Base-by-base conservation (phyloP, 2,329 filamentous ascomycete species). In the Purpureocillium lavendulum region DNA sequence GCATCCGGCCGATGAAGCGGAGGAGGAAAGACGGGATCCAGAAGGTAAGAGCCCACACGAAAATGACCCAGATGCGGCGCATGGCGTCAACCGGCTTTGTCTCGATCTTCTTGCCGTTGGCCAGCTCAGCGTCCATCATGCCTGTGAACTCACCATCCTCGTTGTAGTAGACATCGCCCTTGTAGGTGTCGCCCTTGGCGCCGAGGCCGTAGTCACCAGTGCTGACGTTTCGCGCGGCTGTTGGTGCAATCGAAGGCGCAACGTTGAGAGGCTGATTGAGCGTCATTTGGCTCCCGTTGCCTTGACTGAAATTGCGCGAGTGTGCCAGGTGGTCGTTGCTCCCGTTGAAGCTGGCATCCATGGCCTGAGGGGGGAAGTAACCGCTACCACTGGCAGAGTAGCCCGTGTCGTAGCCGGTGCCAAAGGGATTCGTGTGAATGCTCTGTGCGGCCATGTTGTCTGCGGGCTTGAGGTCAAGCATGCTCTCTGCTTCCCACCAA, bases 401-500 rank as follows among this genome's bases (percentile, higher is more conserved):
- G 36, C 80, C 78, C 3, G 77, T 80, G 26, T 89, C 86, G 47
- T 89, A 75, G 4, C 58, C 59, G 5, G 52, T 54, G 34, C 49
- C 54, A 35, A 65, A 65, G 1, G 61, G 61, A 43, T 75, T 75
- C 33, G 66, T 72, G 21, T 71, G 70, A 21, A 62, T 54, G 7
- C 49, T 52, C 8, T 56, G 57, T 17, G 57, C 43, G 33, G 42
- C 40, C 30, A 36, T 24, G 30, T 41, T 26, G 31, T 79, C 75
- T 39, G 74, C 69, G 2, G 82, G 78, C 61, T 92, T 90, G 52
- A 94, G 71, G 54, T 98, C 92, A 21, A 97, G 80, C 84, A 96
- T 94, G 45, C 78, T 86, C 65, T 98, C 92, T 5, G 89, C 90
- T 62, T 97, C 90, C 90, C 90, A 97, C 90, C 92, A 98, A 2